Base-by-base conservation (phyloP, 768 basidiomycete genomes). In the Hericium coralloides region DNA sequence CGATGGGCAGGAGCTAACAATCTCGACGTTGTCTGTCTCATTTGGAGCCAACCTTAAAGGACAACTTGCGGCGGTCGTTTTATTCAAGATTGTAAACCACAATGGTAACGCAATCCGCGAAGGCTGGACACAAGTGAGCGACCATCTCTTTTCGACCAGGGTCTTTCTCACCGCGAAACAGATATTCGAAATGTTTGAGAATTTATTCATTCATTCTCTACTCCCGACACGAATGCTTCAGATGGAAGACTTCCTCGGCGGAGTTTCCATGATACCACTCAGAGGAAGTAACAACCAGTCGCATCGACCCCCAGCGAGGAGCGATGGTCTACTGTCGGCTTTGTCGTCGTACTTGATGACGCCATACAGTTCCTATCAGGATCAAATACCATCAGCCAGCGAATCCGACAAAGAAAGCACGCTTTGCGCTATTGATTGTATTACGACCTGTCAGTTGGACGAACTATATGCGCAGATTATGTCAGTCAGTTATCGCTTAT, bases 181-280 rank as follows among this genome's bases (percentile, higher is more conserved):
- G 89, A 92, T 99, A 55, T 98, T 99, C 64, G 95, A 98, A 70
- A 98, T 98, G 86, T 95, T 95, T 72, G 89, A 95, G 66, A 97
- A 94, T 37, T 75, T 99, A 22, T 99, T 98, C 73, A 71, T 98
- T 49, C 90, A 98, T 68, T 95, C 95, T 17, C 76, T 98, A 23
- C 75, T 99, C 17, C 97, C 97, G 0, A 83, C 78, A 10, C 79
- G 87, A 52, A 90, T 99, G 88, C 74, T 97, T 12, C 92, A 95
- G 68, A 95, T 97, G 90, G 95, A 97, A 68, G 97, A 98, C 67
- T 98, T 99, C 74, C 79, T 98, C 9, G 93, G 93, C n/a, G 95
- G 94, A 15, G 83, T 86, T 36, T 89, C 92, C 7, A 87, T 85
- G 75, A 98, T 98, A 63, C 95, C 97, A 23, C 77, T 98, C 47